Conservation (phyloP, 192 early-diverging fungal species). For the Linnemannia elongata region DNA sequence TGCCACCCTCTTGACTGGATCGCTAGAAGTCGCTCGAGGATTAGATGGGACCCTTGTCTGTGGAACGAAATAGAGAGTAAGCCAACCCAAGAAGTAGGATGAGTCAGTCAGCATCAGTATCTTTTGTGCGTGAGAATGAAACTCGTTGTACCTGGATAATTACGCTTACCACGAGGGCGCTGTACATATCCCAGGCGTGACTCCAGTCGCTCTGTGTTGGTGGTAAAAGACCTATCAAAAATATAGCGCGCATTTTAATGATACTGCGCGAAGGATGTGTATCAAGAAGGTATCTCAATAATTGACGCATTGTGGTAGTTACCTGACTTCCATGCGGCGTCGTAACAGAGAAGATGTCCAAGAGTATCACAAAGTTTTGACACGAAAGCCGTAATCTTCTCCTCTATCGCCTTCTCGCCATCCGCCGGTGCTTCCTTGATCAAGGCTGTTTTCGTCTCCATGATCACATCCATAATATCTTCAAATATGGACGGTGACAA, state of each 20-base stretch:
- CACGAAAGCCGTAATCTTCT: conserved; percentile 12
- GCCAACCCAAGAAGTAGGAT: no score
- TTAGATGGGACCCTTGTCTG: background rate
- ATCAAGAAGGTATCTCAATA: background rate
- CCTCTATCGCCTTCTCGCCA: background rate
- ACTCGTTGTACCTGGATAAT: background rate
- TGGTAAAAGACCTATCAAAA: conserved; percentile 26
- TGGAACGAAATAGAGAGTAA: background rate
- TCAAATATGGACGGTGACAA: conserved; percentile 28
- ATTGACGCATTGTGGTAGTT: background rate
- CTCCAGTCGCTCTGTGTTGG: conserved; percentile 25
- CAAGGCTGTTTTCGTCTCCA: background rate
- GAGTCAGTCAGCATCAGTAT: no score
- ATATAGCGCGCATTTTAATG: background rate
- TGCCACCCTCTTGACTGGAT: background rate
- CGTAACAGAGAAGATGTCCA: conserved; percentile 38
- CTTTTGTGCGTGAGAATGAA: no score
- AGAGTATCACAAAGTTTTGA: conserved; percentile 23
- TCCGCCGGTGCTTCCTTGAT: background rate
- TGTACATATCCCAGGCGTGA: conserved; percentile 40
- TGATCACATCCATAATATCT: conserved; percentile 39
- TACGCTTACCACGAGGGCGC: conserved; percentile 33
- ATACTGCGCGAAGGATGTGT: background rate
- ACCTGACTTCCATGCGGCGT: conserved; percentile 52
- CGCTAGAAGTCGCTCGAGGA: background rate